Evolutionary conservation across 441 rosid species (phyloP), one percentile per base, ranked within the genome.

Genomic region (Sinapis alba): DNA sequence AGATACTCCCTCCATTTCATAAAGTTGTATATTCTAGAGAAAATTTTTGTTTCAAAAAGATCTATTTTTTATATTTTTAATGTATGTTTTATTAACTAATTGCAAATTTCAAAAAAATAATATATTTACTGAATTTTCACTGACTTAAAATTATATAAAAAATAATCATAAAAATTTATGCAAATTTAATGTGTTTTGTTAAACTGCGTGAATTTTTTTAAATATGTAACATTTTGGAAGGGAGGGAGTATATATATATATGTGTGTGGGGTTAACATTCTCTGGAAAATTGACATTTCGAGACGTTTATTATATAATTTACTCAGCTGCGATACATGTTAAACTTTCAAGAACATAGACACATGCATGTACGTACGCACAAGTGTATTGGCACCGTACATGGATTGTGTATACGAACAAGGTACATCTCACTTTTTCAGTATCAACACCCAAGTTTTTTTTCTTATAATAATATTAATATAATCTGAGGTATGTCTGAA

Each of bases 301-400:
- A 62, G 5, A 62, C 8, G n/a, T 13, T 7, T 53, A 30, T 4
- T 19, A 32, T 21, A 53, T 30, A 32, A 18, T 62, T 34, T 62
- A 11, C 7, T 11, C 27, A 18, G 45, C 65, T 61, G 20, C 7
- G 7, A 9, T 30, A 32, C 43, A 16, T 61, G 20, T 6, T 7
- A 30, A 53, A 53, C n/a, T 30, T 53, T 36, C 67, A 21, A 68
- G 32, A 68, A 68, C n/a, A 23, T 34, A 36, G 54, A 57, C 54
- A 56, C 23, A 56, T 54, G 16, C 63, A 69, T 21, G 54, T 56
- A 56, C 54, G 63, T 36, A 56, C 5, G 24, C 64, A 24, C 64
- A 69, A 8, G 11, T 34, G 24, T 2, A 34, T 36, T 36, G 61
- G 30, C 10, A 57, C 63, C 73, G 54, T 36, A 69, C 54, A 36